Evolutionary conservation across 306 rosid genomes (phyloP).

Genomic region (Begonia peltatifolia): DNA sequence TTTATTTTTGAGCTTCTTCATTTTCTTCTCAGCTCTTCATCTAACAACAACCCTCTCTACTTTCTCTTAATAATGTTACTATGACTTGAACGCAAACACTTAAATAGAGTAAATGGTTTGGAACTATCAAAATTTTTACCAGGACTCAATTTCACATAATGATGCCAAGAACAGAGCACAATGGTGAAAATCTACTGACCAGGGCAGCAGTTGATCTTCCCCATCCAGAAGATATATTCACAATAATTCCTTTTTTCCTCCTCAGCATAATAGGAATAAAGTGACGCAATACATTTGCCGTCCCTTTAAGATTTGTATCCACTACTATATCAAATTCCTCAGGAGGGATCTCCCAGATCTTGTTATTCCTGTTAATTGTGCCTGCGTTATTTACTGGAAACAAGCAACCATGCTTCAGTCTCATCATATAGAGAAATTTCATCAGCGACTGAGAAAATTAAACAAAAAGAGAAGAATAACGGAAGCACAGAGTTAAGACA

Average conservation of each 20-base stretch:
- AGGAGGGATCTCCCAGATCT: conserved; percentile 71
- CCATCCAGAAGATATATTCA: conserved; percentile 94
- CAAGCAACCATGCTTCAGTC: conserved; percentile 5
- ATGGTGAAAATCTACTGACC: conserved; percentile 12
- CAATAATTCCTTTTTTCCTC: conserved; percentile 44
- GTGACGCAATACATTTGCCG: conserved; percentile 62
- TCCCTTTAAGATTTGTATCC: conserved; percentile 70
- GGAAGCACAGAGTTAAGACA: background rate
- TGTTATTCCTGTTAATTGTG: conserved; percentile 62
- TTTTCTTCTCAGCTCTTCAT: no score
- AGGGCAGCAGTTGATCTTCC: conserved; percentile 91
- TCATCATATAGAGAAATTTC: conserved; percentile 1
- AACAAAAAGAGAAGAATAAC: background rate
- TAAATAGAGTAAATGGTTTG: no score
- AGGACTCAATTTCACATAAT: no score
- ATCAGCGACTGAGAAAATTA: background rate
- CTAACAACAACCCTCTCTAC: no score
- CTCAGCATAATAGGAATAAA: conserved; percentile 61
- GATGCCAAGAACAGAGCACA: background rate
- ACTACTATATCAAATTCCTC: conserved; percentile 64
- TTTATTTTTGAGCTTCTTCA: no score
- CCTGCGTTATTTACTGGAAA: conserved; percentile 73
- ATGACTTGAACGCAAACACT: no score
- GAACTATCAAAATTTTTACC: no score
- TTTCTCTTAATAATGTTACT: no score